Evolutionary conservation across 2,329 filamentous ascomycete genomes (phyloP), one percentile per base, ranked within the genome.

Genomic region (Calonectria honghensis): DNA sequence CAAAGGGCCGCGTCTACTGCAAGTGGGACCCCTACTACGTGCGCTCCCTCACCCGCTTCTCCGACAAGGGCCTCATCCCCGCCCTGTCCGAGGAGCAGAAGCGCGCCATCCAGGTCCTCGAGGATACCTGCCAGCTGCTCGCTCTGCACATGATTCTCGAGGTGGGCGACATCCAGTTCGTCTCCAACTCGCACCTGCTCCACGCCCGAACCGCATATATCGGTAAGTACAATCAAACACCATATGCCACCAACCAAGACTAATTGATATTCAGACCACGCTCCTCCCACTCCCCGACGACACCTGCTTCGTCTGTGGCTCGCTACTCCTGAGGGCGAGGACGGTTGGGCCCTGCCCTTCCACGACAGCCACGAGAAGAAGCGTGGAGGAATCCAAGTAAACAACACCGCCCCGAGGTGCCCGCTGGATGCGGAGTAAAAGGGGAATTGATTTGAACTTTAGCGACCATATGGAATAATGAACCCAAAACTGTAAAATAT

Each of bases 11-110:
- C 20, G 80, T 82, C 20, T 82, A 82, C 86, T 93, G 91, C 84
- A 97, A 97, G 89, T 97, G 94, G 92, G 96, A 98, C 82, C 96
- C 96, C 1, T 97, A 98, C 89, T 98, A 94, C 83, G 92, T 98
- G 74, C 92, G 92, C 76, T 95, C 93, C 11, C 88, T 98, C 10
- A 89, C 87, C 27, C 91, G 95, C 35, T 97, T 96, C 87, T 94
- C 92, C 0, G 91, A 95, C 81, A 85, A 86, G 24, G 95, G 94
- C 2, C 82, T 94, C 59, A 93, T 98, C 75, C 95, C 95, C 7
- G 86, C 93, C 0, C 87, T 98, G 48, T 94, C 93, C 9, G 84
- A 88, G 0, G 93, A 90, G 72, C 95, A 98, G 85, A 79, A 89
- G 68, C 91, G 92, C 73, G 95, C 95, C 54, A 88, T 96, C 1